These are phyloP conservation scores for Dysphania ambrosioides DNA, from an alignment of 148 eudicot species.

Conservation along the genomic window DNA sequence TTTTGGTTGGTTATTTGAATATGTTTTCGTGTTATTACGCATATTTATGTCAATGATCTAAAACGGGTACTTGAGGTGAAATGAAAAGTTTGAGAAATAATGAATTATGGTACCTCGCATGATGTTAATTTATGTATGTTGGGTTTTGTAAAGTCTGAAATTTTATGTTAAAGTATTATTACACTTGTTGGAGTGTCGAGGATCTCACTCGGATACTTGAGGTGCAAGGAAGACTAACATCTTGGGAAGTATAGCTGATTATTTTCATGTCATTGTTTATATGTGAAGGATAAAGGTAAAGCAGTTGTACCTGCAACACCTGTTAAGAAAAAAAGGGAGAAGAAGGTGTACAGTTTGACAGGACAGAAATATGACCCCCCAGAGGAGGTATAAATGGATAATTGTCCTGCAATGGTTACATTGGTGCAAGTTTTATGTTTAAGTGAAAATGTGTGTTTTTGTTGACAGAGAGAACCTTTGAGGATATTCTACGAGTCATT, in stretches of 20 bases:
- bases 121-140: too few relatives aligned
- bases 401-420: background rate
- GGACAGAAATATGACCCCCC: conserved; percentile 92
- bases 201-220: too few relatives aligned
- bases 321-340: conserved; percentile 59
- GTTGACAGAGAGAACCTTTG: conserved; percentile 77
- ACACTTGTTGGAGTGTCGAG: too few relatives aligned
- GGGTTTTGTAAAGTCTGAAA: too few relatives aligned
- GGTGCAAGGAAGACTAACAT: too few relatives aligned
- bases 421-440: background rate
- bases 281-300: conserved; percentile 57
- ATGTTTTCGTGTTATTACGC: background rate
- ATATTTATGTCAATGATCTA: background rate
- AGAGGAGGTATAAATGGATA: conserved; percentile 57
- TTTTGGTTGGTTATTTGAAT: background rate
- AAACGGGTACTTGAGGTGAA: background rate
- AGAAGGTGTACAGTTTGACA: conserved; percentile 74
- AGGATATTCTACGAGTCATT: conserved; percentile 89
- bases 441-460: conserved; percentile 14
- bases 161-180: too few relatives aligned
- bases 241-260: background rate
- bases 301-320: conserved; percentile 36
- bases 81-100: too few relatives aligned
- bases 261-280: conserved; percentile 2
- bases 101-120: background rate